Evolutionary conservation across 2,329 filamentous ascomycete genomes (phyloP).

Genomic region (Xylariaceae sp.): DNA sequence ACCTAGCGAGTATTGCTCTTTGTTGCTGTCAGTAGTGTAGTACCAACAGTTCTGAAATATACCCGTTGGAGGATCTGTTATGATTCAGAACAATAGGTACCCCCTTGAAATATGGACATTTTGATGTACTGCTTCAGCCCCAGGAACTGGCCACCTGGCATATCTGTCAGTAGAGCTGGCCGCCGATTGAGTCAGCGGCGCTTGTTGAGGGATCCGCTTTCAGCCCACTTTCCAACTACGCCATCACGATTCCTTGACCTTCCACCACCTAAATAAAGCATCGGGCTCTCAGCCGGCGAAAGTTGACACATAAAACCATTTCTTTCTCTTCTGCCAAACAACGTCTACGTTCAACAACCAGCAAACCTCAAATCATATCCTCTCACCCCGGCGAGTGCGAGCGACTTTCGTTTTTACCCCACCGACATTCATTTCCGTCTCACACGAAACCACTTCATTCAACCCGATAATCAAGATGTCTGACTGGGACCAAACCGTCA

Average conservation of each 20-base stretch:
- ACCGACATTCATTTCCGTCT: slow-evolving; percentile 10
- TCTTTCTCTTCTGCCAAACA: background rate
- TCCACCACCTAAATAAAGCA: slow-evolving; percentile 24
- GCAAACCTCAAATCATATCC: too few relatives aligned
- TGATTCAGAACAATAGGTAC: too few relatives aligned
- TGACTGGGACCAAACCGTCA: slow-evolving; percentile 85
- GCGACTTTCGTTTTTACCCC: too few relatives aligned
- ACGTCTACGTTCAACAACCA: background rate
- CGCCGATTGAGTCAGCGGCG: slow-evolving; percentile 30
- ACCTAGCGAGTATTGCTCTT: too few relatives aligned
- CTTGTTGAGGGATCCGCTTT: slow-evolving; percentile 21
- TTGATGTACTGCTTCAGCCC: too few relatives aligned
- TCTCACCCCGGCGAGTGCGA: too few relatives aligned
- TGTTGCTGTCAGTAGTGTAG: too few relatives aligned
- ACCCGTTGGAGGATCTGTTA: too few relatives aligned
- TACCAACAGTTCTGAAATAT: too few relatives aligned
- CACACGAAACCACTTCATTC: slow-evolving; percentile 25
- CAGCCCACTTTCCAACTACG: slow-evolving; percentile 23
- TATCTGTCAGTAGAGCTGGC: slow-evolving; percentile 9
- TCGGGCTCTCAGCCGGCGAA: background rate
- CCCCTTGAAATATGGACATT: too few relatives aligned
- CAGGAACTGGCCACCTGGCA: slow-evolving; percentile 4
- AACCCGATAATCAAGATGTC: slow-evolving; percentile 51
- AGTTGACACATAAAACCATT: background rate
- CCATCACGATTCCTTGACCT: slow-evolving; percentile 29